Evolutionary conservation across 345 rosid genomes (phyloP).

Genomic region (Corchorus capsularis): DNA sequence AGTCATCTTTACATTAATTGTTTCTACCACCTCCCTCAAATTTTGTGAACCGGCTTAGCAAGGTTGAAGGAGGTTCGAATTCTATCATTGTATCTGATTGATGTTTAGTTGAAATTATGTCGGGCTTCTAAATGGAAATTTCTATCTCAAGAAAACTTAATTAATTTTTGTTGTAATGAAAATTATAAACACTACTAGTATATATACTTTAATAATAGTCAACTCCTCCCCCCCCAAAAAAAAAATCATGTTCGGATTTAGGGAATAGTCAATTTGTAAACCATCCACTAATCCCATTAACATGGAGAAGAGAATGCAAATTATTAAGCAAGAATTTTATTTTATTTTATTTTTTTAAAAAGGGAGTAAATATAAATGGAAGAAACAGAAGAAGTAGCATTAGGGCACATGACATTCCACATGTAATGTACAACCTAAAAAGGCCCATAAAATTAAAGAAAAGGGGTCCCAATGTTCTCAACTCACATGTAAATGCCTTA

Average conservation of each 20-base stretch:
- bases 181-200: too few species aligned
- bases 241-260: background rate
- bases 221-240: too few species aligned
- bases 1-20: background rate
- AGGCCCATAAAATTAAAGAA: background rate
- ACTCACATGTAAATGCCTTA: slow-evolving; percentile 30
- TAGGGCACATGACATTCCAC: slow-evolving; percentile 21
- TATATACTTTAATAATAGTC: too few species aligned
- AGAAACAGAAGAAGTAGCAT: background rate
- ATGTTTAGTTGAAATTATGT: too few species aligned
- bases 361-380: background rate
- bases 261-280: background rate
- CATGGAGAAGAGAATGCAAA: background rate
- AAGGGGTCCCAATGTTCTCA: slow-evolving; percentile 22
- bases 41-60: background rate
- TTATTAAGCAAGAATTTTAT: too few species aligned
- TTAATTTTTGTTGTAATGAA: too few species aligned
- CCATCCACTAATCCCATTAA: background rate
- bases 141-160: too few species aligned
- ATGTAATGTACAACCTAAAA: slow-evolving; percentile 21
- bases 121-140: too few species aligned
- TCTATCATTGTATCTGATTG: too few species aligned
- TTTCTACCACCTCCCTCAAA: background rate
- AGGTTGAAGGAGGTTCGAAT: too few species aligned
- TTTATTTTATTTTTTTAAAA: too few species aligned